A percentile compares a stretch with the other conserved stretches of the same genome.
Evolutionary conservation across 139 green algal species (phyloP).

Genomic region (Coelastrella sp.): DNA sequence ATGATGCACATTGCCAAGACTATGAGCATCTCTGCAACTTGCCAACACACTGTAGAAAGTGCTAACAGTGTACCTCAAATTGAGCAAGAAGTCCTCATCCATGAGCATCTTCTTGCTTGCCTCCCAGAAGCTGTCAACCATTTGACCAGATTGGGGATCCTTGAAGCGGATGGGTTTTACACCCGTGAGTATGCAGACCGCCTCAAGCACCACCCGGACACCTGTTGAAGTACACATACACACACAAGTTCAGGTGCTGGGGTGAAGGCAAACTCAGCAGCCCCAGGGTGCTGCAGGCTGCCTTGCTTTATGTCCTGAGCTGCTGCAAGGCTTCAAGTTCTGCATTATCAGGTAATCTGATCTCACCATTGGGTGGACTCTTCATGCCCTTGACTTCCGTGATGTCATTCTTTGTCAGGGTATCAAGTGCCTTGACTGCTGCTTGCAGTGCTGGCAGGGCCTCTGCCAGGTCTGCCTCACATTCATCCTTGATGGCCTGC

Average conservation of each 20-base stretch:
- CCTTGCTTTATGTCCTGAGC: background rate
- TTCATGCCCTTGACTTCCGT: slow-evolving; percentile 90
- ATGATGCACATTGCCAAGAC: too few relatives aligned
- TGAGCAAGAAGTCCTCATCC: slow-evolving; percentile 77
- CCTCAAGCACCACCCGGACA: slow-evolving; percentile 79
- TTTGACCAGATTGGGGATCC: slow-evolving; percentile 77
- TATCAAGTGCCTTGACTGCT: slow-evolving; percentile 79
- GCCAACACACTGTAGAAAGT: background rate
- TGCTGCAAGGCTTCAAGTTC: background rate
- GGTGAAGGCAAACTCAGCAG: too few relatives aligned
- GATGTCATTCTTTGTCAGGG: slow-evolving; percentile 85
- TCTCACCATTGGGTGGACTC: slow-evolving; percentile 68
- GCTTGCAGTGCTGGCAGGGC: slow-evolving; percentile 80
- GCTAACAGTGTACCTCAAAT: slow-evolving; percentile 42
- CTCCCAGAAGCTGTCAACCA: slow-evolving; percentile 90
- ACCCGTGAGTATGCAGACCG: slow-evolving; percentile 85
- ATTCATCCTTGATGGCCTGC: slow-evolving; percentile 87
- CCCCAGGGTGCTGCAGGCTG: background rate
- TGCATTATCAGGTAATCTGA: background rate
- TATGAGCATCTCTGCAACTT: background rate
- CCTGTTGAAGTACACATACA: slow-evolving; percentile 26
- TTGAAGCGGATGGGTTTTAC: slow-evolving; percentile 81
- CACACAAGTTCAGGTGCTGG: too few relatives aligned
- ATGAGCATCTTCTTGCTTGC: slow-evolving; percentile 74
- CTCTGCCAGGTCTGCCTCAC: slow-evolving; percentile 74